Evolutionary conservation across 495 filamentous ascomycete genomes (phyloP).

Genomic region (Penicillium subrubescens): DNA sequence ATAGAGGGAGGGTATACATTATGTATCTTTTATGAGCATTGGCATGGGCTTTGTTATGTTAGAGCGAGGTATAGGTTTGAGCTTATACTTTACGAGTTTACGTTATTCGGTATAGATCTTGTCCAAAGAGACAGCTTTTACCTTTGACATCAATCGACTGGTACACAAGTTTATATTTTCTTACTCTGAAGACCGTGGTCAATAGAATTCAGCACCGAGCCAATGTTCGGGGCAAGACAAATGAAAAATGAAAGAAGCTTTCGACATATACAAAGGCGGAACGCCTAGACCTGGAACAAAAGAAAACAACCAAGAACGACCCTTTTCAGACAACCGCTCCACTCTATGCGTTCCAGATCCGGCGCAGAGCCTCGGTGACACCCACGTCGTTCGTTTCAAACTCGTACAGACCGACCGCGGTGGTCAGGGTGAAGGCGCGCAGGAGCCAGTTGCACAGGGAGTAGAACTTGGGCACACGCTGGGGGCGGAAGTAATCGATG

Average conservation of each 20-base stretch:
- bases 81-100: background rate
- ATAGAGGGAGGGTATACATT: background rate
- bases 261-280: conserved; percentile 45
- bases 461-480: conserved; percentile 66
- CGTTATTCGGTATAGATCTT: conserved; percentile 12
- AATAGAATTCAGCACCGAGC: background rate
- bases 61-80: background rate
- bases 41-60: background rate
- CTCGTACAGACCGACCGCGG: conserved; percentile 89
- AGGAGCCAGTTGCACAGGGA: conserved; percentile 73
- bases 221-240: background rate
- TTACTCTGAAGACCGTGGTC: conserved; percentile 6
- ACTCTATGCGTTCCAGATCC: conserved; percentile 75
- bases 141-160: background rate
- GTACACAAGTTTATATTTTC: conserved; percentile 8
- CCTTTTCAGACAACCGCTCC: conserved; percentile 24
- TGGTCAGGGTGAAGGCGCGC: conserved; percentile 73
- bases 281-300: conserved; percentile 35
- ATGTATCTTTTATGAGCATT: background rate
- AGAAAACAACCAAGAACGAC: conserved; percentile 28
- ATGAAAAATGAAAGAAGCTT: conserved; percentile 28
- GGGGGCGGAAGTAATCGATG: conserved; percentile 84
- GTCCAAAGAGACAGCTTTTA: background rate
- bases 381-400: conserved; percentile 99
- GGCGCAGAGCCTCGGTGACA: conserved; percentile 82